Evolutionary conservation across 768 basidiomycete genomes (phyloP).

Genomic region (Trametes sanguinea): DNA sequence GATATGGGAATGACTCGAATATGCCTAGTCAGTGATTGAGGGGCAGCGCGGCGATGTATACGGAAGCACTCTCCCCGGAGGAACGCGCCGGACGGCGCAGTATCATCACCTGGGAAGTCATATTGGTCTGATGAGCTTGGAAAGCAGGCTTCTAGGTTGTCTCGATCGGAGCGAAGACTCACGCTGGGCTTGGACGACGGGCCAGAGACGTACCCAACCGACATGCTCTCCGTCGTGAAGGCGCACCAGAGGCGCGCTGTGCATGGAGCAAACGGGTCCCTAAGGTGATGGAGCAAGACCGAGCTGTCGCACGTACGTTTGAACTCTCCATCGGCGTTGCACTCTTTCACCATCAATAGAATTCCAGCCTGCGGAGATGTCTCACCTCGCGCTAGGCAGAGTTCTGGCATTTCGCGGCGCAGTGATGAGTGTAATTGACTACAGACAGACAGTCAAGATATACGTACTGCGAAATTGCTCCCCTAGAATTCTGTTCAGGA

Average conservation of each 20-base stretch:
- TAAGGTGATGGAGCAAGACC: not conserved
- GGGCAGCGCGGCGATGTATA: conserved; percentile 62
- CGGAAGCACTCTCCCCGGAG: conserved; percentile 26
- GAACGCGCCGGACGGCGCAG: conserved; percentile 32
- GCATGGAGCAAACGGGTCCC: not conserved
- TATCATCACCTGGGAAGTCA: conserved; percentile 37
- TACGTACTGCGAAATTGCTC: conserved; percentile 55
- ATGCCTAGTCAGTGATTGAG: conserved; percentile 18
- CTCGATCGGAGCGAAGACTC: conserved; percentile 10
- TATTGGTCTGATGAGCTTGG: conserved; percentile 7
- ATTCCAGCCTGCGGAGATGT: conserved; percentile 59
- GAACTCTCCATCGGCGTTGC: conserved; percentile 29
- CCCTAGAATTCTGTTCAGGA: conserved; percentile 48
- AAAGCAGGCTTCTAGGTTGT: not conserved
- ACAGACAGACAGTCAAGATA: not conserved
- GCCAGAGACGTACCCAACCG: conserved; percentile 68
- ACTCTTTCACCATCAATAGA: conserved; percentile 57
- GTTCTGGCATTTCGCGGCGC: not conserved
- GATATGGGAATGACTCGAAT: conserved; percentile 1
- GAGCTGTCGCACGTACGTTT: conserved; percentile 32
- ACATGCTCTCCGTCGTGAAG: conserved; percentile 84
- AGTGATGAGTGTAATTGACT: not conserved
- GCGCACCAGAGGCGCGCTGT: conserved; percentile 78
- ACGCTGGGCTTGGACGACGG: conserved; percentile 60
- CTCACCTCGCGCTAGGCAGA: conserved; percentile 37